A percentile compares a stretch with the other conserved stretches of the same genome.
phyloP scores from a whole-genome alignment of 352 stramenopile genomes.

The Phytopythium litorale region DNA sequence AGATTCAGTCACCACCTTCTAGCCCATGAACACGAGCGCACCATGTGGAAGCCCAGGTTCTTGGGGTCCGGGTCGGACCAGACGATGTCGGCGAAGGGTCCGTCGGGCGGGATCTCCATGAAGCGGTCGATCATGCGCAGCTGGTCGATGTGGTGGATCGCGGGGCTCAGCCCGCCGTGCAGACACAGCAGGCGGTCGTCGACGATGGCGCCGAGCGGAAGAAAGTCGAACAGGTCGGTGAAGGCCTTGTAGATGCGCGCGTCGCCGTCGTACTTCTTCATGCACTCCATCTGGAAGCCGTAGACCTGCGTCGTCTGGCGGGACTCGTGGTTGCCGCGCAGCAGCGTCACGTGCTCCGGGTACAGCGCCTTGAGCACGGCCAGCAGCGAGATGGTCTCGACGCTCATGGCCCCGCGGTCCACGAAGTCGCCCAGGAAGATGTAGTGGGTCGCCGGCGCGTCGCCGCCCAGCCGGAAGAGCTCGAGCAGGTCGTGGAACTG shows the following conservation, averaged over 20 bases:
- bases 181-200: conserved; percentile 64
- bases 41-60: conserved; percentile 82
- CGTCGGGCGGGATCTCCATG: conserved; percentile 75
- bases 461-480: conserved; percentile 89
- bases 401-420: conserved; percentile 93
- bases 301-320: conserved; percentile 80
- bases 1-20: not conserved
- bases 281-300: conserved; percentile 82
- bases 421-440: conserved; percentile 98
- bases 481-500: conserved; percentile 97
- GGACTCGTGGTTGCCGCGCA: conserved; percentile 96
- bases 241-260: conserved; percentile 72
- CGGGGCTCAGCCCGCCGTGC: conserved; percentile 62
- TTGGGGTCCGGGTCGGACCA: conserved; percentile 84
- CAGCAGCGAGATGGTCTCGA: conserved; percentile 93
- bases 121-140: conserved; percentile 86
- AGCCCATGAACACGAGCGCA: conserved; percentile 9
- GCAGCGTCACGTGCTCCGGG: conserved; percentile 89
- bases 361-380: conserved; percentile 88
- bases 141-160: conserved; percentile 89
- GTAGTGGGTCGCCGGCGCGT: conserved; percentile 82
- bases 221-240: conserved; percentile 76
- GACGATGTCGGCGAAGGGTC: conserved; percentile 78
- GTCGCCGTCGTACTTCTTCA: conserved; percentile 83
- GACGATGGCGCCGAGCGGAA: conserved; percentile 78